Evolutionary conservation across 805 yeast species (phyloP), one percentile per base, ranked within the genome.

Genomic region (Starmerella riodocensis): DNA sequence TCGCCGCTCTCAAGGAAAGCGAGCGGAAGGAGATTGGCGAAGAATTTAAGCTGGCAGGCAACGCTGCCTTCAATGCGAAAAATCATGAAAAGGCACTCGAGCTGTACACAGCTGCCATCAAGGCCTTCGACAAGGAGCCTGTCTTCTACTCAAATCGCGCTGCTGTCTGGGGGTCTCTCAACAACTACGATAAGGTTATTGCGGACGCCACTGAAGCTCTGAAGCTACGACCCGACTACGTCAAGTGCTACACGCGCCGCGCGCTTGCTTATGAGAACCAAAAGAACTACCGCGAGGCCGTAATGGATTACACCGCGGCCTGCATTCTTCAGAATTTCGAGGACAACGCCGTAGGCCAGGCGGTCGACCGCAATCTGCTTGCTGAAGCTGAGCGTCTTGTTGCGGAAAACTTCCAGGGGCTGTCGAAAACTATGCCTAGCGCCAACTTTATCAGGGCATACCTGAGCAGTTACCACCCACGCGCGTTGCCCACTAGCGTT

Each of bases 81-180:
- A 66, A 78, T 38, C 81, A 69, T 55, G 69, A 73, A 39, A 68
- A 69, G n/a, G 97, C 97, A 32, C 73, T 85, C 53, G 73, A 71
- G 32, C 78, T 69, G 60, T 91, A 91, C 66, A 60, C 82, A 31
- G 73, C 71, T 41, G 97, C 98, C 9, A 66, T 91, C 50, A 57
- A 67, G 39, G 67, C 83, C 55, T 78, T 78, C 57, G 62, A 69
- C 50, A 47, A 46, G 30, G 96, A 91, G 61, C 85, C 96, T 4
- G 80, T 86, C 26, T 91, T 72, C 64, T 88, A 78, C 65, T 84
- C 96, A 46, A 91, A 91, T 68, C 76, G 96, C 63, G 85, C 97
- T 22, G 98, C 98, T 14, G 88, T 95, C 63, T 81, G 81, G 63
- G 80, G 86, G 37, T 83, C 93, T 7, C 66, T 82, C 50, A 73